Base-by-base conservation (phyloP, 345 rosid genomes). In the Citrus cavaleriei region DNA sequence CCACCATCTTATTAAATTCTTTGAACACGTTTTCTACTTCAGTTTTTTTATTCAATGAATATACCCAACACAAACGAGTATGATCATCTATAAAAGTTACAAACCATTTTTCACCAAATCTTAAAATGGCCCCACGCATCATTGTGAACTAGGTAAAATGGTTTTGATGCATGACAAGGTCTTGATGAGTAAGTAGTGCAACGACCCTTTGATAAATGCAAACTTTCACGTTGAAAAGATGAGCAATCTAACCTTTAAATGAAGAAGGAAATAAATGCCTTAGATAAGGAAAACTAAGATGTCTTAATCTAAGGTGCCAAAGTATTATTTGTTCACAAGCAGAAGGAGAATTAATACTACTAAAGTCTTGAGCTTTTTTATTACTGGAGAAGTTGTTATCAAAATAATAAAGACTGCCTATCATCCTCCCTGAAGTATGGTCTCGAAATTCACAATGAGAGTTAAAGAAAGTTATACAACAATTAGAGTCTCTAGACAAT, bases 261-360 rank as follows among this genome's bases (percentile, higher is more conserved):
- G 30, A 54, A 14, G 9, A 1, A 6, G 28, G 66, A 58, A 73
- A 34, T 6, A 55, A 58, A 18, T 19, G 46, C 19, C 35, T 55
- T 7, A 73, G 64, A 58, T 73, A 73, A 32, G 10, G 30, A 73
- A 73, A 73, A 57, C 34, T 73, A 58, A 54, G 77, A 60, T 73
- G 55, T 0, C 68, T 54, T 25, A 73, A 4, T 14, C 77, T 10
- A 22, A 7, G 24, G 19, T 34, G 67, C n/a, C 77, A 73, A 49
- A 55, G 64, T 10, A 40, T 40, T 40, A 40, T 40, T 40, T 40
- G 46, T 40, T 40, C 46, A 9, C 13, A 3, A 10, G 46, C 13
- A 40, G 13, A 10, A 2, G 3, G 10, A 40, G 46, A 40, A 40
- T 2, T 40, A 40, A 40, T 40, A 40, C 46, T 10, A 10, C 46